These are phyloP conservation scores for Yamadazyma triangularis DNA, from an alignment of 1,139 yeast species.

Conservation along the genomic window DNA sequence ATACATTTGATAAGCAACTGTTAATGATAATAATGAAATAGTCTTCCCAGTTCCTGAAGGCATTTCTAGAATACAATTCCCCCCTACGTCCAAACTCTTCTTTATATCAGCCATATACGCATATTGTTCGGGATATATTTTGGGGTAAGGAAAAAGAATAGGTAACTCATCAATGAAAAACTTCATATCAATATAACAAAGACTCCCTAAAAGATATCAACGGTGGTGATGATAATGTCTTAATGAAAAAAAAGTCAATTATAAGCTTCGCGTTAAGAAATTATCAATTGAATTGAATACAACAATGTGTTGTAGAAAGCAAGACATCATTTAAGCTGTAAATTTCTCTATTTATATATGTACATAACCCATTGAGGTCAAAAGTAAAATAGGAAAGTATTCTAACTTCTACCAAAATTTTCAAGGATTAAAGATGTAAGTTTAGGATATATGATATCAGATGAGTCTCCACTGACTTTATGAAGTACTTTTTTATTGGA, in stretches of 20 bases:
- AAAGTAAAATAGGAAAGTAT: no score
- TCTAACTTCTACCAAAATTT: conserved; percentile 19
- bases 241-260: no score
- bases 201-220: no score
- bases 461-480: conserved; percentile 68
- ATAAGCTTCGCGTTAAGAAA: no score
- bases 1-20: conserved; percentile 93
- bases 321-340: no score
- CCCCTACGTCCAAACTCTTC: conserved; percentile 91
- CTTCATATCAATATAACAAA: no score
- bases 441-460: conserved; percentile 80
- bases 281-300: no score
- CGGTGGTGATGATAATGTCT: no score
- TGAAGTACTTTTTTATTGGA: conserved; percentile 46
- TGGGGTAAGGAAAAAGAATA: conserved; percentile 93
- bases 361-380: no score
- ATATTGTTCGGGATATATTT: conserved; percentile 96
- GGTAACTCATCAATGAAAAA: conserved; percentile 94
- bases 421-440: conserved; percentile 38
- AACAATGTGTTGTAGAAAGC: no score
- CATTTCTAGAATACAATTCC: conserved; percentile 97
- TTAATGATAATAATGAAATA: conserved; percentile 79
- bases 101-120: conserved; percentile 96
- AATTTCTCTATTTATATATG: no score
- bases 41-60: conserved; percentile 99